Evolutionary conservation across 2,329 filamentous ascomycete species (phyloP).

Genomic region (Fusarium lyarnte): DNA sequence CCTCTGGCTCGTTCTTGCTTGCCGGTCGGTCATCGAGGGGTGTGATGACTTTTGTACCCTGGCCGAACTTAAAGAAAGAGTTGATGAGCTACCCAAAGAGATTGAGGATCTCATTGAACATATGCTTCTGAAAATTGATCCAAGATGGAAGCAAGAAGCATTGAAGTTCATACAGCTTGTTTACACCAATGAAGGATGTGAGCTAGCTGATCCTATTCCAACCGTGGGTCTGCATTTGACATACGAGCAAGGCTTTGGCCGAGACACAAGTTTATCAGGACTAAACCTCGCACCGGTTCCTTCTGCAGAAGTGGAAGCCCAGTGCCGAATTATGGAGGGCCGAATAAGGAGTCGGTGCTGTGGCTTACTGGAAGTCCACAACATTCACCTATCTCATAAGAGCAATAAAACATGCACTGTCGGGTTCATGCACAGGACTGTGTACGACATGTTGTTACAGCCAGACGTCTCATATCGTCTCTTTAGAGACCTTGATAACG

Average conservation of each 20-base stretch:
- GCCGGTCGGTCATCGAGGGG: not conserved
- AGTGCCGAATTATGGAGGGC: not conserved
- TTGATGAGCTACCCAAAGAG: not conserved
- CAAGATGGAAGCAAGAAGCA: not conserved
- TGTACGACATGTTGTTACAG: not conserved
- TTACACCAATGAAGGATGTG: not conserved
- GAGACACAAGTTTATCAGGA: rapidly evolving
- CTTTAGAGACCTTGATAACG: not conserved
- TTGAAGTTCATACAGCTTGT: not conserved
- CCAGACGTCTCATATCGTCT: rapidly evolving
- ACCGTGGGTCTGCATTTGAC: not conserved
- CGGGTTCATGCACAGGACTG: not conserved
- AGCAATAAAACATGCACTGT: too few species aligned
- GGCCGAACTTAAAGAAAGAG: not conserved
- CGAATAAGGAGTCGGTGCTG: not conserved
- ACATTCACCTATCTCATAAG: rapidly evolving
- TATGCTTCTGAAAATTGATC: not conserved
- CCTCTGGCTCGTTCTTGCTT: not conserved
- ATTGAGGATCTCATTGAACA: not conserved
- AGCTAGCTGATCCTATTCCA: not conserved
- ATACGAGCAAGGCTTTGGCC: rapidly evolving
- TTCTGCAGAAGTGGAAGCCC: rapidly evolving
- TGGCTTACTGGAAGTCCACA: not conserved
- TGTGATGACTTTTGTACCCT: not conserved
- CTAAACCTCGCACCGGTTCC: rapidly evolving